These are phyloP conservation scores for Pneumocystis wakefieldiae DNA, from an alignment of 1,139 yeast species.

Conservation along the genomic window DNA sequence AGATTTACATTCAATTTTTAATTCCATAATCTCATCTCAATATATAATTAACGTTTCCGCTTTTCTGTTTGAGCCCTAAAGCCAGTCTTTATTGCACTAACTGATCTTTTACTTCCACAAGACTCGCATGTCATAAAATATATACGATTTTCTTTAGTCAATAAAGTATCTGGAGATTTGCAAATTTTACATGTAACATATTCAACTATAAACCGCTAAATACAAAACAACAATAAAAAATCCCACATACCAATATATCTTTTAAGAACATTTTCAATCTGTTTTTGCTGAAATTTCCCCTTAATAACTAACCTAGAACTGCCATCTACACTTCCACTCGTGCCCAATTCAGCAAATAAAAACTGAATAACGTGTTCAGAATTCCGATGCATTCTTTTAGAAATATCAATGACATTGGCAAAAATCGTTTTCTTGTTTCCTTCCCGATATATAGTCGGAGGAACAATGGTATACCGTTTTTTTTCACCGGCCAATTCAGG, in stretches of 20 bases:
- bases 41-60: constrained; percentile 14
- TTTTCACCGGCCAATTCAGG: constrained; percentile 96
- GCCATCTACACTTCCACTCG: constrained; percentile 97
- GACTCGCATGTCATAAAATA: constrained; percentile 96
- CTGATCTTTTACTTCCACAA: constrained; percentile 96
- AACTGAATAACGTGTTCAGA: constrained; percentile 95
- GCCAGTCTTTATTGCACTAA: constrained; percentile 95
- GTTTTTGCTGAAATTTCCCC: constrained; percentile 97
- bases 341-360: constrained; percentile 96
- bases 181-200: constrained; percentile 98
- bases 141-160: constrained; percentile 93
- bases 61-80: constrained; percentile 63
- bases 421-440: constrained; percentile 93
- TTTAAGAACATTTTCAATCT: constrained; percentile 89
- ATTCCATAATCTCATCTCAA: constrained; percentile 11
- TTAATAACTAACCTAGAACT: constrained; percentile 89
- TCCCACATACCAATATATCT: constrained; percentile 38
- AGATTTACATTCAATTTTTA: background rate
- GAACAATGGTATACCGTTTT: constrained; percentile 89
- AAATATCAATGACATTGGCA: constrained; percentile 87
- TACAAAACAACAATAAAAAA: background rate
- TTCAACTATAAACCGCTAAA: constrained; percentile 34
- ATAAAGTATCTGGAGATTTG: constrained; percentile 90
- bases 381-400: constrained; percentile 87
- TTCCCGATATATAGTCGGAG: constrained; percentile 93